Evolutionary conservation across 2,329 filamentous ascomycete genomes (phyloP).

Genomic region (Ophiostoma quercus): DNA sequence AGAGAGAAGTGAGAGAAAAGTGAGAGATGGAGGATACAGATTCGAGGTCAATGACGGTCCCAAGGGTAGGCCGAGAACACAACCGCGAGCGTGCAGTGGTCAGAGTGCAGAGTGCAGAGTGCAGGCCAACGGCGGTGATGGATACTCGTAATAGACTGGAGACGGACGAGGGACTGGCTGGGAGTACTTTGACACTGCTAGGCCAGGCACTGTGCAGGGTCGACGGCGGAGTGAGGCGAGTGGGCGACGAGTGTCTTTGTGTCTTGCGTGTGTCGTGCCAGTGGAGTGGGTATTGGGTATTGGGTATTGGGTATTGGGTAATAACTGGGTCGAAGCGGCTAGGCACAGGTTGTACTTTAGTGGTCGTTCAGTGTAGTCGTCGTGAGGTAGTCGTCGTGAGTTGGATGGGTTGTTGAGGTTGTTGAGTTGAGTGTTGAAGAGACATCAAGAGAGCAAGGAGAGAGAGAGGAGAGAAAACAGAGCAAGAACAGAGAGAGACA

Average conservation of each 20-base stretch:
- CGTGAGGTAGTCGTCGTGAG: too few species aligned
- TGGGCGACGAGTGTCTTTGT: slow-evolving; percentile 14
- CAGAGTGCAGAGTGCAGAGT: neutral
- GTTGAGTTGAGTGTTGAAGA: neutral
- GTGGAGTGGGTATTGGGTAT: slow-evolving; percentile 15
- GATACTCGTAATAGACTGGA: neutral
- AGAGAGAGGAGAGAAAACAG: neutral
- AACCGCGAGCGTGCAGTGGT: neutral
- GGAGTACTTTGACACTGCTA: neutral
- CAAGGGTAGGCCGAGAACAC: slow-evolving; percentile 2
- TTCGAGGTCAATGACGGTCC: slow-evolving; percentile 7
- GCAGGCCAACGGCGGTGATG: slow-evolving; percentile 3
- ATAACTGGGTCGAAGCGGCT: slow-evolving; percentile 18
- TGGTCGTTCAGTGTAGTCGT: too few species aligned
- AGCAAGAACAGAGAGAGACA: neutral
- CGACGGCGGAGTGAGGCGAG: too few species aligned
- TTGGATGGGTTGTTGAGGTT: neutral
- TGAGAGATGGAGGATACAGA: neutral
- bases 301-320: slow-evolving; percentile 16
- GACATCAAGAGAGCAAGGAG: too few species aligned
- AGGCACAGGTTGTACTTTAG: neutral
- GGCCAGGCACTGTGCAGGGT: slow-evolving; percentile 13
- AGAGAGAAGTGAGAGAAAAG: neutral
- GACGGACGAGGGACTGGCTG: neutral
- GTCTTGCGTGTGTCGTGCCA: slow-evolving; percentile 18